A percentile compares a stretch with the other conserved stretches of the same genome.
These are phyloP conservation scores for Aspergillus neotritici DNA, from an alignment of 2,329 filamentous ascomycete species.

Conservation along the genomic window DNA sequence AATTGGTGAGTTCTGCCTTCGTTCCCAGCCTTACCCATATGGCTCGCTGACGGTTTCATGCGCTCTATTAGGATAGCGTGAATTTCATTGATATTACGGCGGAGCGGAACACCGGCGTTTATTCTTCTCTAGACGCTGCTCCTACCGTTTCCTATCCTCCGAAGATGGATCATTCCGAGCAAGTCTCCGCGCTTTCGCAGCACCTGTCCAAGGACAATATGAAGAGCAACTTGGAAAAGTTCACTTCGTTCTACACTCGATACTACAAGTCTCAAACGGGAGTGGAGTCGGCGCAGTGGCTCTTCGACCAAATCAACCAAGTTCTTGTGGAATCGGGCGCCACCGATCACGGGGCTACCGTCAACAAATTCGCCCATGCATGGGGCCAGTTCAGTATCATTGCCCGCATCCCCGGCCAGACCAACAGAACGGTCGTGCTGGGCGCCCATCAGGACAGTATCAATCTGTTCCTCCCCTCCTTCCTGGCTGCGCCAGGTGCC, in stretches of 20 bases:
- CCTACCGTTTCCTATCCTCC: slow-evolving; percentile 58
- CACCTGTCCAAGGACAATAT: slow-evolving; percentile 71
- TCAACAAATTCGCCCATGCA: slow-evolving; percentile 68
- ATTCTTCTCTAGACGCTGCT: slow-evolving; percentile 38
- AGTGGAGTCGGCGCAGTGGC: slow-evolving; percentile 79
- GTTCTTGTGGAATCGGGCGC: slow-evolving; percentile 69
- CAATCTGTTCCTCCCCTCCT: slow-evolving; percentile 80
- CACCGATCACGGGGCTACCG: slow-evolving; percentile 59
- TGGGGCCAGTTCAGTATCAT: slow-evolving; percentile 93
- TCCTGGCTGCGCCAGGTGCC: slow-evolving; percentile 83
- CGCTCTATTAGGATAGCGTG: slow-evolving; percentile 59
- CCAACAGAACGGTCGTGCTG: slow-evolving; percentile 77
- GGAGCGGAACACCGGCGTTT: slow-evolving; percentile 55
- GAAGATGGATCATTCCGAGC: slow-evolving; percentile 59
- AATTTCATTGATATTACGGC: slow-evolving; percentile 95
- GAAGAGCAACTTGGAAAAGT: slow-evolving; percentile 67
- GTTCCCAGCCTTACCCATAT: not conserved
- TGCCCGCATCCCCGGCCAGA: slow-evolving; percentile 80
- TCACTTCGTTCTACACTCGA: slow-evolving; percentile 55
- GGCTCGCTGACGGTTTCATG: too few species aligned
- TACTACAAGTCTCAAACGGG: slow-evolving; percentile 61
- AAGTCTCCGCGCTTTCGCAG: slow-evolving; percentile 61
- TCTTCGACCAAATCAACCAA: slow-evolving; percentile 66
- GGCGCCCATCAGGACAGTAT: slow-evolving; percentile 94
- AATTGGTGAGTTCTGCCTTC: slow-evolving; percentile 56